Evolutionary conservation across 768 basidiomycete species (phyloP), one percentile per base, ranked within the genome.

Genomic region (Stropharia rugosoannulata): DNA sequence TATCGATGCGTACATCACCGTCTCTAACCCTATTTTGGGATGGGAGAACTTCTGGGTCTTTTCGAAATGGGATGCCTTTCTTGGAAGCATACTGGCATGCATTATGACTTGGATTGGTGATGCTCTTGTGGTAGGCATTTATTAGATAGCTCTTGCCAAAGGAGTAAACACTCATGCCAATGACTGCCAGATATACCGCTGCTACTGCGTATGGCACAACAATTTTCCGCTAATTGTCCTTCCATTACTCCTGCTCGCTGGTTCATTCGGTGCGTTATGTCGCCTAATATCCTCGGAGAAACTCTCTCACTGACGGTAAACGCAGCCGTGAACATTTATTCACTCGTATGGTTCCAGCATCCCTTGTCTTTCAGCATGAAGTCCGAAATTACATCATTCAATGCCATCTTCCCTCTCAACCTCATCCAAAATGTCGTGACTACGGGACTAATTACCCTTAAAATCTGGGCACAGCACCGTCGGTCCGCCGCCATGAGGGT

Each of bases 371-470:
- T 53, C 10, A 43, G 32, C 1, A 38, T 40, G 13, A 57, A 57
- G 11, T 46, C 57, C 40, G 16, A 50, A 59, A 25, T 49, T 19
- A 22, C 54, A 46, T 8, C 63, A 43, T 59, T 70, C 42, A 60
- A 60, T 16, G 56, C 64, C 10, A 64, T 70, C 16, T 70, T 64
- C 56, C 69, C 69, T 1, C 41, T 68, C 7, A 59, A 61, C 6
- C 60, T 70, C 45, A 59, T 60, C 1, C 66, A 70, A 54, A 70
- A 70, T 48, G 39, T 68, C 22, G 54, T 70, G 11, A 68, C 69
- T 1, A 70, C 69, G 0, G 62, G 66, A 10, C 52, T 70, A 10
- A 68, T 70, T n/a, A 51, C 61, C 27, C 59, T 63, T 56, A 67
- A 65, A 44, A 66, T 70, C 5, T 64, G 62, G 64, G 50, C 42